These are phyloP conservation scores for Talaromyces sp. DNA, from an alignment of 2,329 filamentous ascomycete genomes.

Conservation along the genomic window DNA sequence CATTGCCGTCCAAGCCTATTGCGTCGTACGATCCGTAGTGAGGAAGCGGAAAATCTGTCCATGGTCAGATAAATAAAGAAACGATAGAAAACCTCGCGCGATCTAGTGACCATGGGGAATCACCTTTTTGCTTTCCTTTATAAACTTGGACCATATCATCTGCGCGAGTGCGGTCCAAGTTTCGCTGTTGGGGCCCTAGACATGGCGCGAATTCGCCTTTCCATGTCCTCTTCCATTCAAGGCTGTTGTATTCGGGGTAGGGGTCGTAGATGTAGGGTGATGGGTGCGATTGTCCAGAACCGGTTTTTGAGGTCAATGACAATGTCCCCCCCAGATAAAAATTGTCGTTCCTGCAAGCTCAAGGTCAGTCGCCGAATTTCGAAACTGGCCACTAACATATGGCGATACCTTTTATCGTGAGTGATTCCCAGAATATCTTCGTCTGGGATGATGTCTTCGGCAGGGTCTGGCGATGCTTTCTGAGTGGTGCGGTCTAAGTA, in stretches of 20 bases:
- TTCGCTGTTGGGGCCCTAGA: neutral
- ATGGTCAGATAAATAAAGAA: neutral
- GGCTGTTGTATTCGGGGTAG: neutral
- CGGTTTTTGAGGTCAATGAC: neutral
- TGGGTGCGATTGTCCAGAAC: neutral
- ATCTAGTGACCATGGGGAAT: neutral
- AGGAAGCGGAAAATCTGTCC: constrained; percentile 51
- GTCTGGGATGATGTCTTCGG: neutral
- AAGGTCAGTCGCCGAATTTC: neutral
- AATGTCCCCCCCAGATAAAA: neutral
- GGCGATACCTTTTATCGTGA: neutral
- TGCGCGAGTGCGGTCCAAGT: neutral
- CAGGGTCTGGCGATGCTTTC: neutral
- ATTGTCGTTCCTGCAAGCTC: neutral
- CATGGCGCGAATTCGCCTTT: neutral
- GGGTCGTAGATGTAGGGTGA: neutral
- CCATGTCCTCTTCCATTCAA: neutral
- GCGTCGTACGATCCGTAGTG: constrained; percentile 60
- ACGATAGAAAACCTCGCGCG: neutral
- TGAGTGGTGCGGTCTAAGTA: neutral
- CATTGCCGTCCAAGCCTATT: constrained; percentile 55
- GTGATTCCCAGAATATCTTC: neutral
- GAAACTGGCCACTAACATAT: neutral
- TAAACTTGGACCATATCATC: neutral
- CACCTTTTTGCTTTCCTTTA: neutral